Evolutionary conservation across 2,329 filamentous ascomycete genomes (phyloP).

Genomic region (Alternaria brassicae): DNA sequence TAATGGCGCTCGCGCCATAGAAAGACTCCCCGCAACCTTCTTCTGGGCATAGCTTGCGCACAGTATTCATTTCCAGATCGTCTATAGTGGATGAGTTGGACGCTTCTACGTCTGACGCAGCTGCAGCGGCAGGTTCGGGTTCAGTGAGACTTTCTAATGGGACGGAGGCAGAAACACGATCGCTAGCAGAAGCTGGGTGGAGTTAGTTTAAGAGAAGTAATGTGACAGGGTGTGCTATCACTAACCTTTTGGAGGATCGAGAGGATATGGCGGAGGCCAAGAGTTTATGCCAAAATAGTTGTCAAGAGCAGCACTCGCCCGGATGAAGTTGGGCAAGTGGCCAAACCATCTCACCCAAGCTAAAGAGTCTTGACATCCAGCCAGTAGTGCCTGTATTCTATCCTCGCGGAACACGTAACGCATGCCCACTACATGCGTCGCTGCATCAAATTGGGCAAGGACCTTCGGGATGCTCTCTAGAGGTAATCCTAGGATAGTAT

Average conservation of each 20-base stretch:
- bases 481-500: not conserved
- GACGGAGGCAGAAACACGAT: not conserved
- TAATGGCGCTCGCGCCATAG: not conserved
- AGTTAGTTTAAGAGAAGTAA: slow-evolving; percentile 2
- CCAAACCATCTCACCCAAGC: not conserved
- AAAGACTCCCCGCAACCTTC: not conserved
- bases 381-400: not conserved
- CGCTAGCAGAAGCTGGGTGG: not conserved
- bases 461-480: not conserved
- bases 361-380: not conserved
- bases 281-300: not conserved
- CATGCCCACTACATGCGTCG: not conserved
- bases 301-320: not conserved
- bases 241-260: not conserved
- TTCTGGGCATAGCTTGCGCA: not conserved
- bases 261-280: not conserved
- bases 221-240: not conserved
- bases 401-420: not conserved
- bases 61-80: not conserved
- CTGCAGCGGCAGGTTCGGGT: not conserved
- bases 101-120: not conserved
- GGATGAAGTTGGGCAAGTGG: not conserved
- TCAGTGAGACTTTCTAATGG: not conserved
- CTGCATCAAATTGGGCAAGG: not conserved
- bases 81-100: not conserved